Percentiles rank a stretch among this genome's conserved stretches.
Conservation (phyloP, 176 grass and related monocot genomes). For the Zoysia japonica region DNA sequence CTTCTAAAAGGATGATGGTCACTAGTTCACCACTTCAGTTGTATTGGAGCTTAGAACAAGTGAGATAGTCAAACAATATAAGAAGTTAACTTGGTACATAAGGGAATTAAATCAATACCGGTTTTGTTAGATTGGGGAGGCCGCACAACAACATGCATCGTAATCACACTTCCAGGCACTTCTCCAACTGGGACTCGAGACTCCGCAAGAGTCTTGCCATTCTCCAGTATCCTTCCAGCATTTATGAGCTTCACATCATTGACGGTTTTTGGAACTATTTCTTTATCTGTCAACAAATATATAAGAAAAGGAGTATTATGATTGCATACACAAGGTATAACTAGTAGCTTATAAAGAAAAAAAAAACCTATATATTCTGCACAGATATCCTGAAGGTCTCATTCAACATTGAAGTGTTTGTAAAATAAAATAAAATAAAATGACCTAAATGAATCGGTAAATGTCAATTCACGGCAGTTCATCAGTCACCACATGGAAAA, state of each 20-base stretch:
- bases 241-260: constrained; percentile 88
- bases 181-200: constrained; percentile 78
- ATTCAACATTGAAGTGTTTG: constrained; percentile 19
- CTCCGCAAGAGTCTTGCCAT: constrained; percentile 68
- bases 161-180: constrained; percentile 68
- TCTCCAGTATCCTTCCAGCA: constrained; percentile 85
- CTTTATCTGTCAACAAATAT: constrained; percentile 58
- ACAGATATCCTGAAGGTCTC: not conserved
- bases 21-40: not conserved
- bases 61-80: constrained; percentile 29
- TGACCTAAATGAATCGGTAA: not conserved
- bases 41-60: not conserved
- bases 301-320: constrained; percentile 23
- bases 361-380: constrained; percentile 4
- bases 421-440: constrained; percentile 3
- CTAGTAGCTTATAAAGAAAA: constrained; percentile 27
- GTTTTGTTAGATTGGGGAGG: constrained; percentile 63
- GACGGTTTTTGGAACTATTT: constrained; percentile 68
- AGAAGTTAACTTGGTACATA: constrained; percentile 10
- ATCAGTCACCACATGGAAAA: constrained; percentile 21
- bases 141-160: constrained; percentile 90
- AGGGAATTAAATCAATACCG: constrained; percentile 52
- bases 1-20: not conserved
- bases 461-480: not conserved
- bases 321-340: not conserved